A percentile compares a stretch with the other conserved stretches of the same genome.
Conservation (phyloP, 768 basidiomycete genomes). For the Lactarius deliciosus region DNA sequence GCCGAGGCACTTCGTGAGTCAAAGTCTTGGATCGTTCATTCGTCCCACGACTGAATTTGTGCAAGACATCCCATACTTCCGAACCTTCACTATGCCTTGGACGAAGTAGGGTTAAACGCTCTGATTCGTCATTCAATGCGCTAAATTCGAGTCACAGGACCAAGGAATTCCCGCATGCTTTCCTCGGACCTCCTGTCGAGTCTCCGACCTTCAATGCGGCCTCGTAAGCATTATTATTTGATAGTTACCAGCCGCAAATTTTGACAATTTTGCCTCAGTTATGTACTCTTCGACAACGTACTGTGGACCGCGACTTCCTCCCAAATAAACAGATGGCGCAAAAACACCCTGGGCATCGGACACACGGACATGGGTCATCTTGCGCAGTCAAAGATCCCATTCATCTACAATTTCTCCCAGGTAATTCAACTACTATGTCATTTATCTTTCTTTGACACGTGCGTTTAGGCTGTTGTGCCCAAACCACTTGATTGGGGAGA, state of each 20-base stretch:
- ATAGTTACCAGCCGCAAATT: background rate
- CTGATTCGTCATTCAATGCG: background rate
- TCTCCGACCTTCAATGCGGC: constrained; percentile 59
- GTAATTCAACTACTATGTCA: constrained; percentile 31
- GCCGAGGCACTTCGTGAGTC: constrained; percentile 60
- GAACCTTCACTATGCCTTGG: constrained; percentile 64
- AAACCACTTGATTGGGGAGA: constrained; percentile 71
- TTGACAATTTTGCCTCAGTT: constrained; percentile 36
- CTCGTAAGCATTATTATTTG: constrained; percentile 42
- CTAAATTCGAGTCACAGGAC: constrained; percentile 40
- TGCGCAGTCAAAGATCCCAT: constrained; percentile 56
- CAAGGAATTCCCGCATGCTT: constrained; percentile 61
- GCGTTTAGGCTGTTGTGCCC: constrained; percentile 53
- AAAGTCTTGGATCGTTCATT: background rate
- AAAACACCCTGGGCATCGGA: constrained; percentile 46
- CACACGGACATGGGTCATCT: constrained; percentile 60
- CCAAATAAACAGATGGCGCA: constrained; percentile 67
- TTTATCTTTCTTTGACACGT: constrained; percentile 3
- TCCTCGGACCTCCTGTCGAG: constrained; percentile 61
- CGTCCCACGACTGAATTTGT: constrained; percentile 10
- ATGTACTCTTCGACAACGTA: constrained; percentile 64
- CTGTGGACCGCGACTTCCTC: constrained; percentile 65
- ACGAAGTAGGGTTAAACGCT: constrained; percentile 41
- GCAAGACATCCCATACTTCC: constrained; percentile 61
- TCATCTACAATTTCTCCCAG: constrained; percentile 66